phyloP scores from a whole-genome alignment of 306 rosid genomes.

The Casuarina equisetifolia region DNA sequence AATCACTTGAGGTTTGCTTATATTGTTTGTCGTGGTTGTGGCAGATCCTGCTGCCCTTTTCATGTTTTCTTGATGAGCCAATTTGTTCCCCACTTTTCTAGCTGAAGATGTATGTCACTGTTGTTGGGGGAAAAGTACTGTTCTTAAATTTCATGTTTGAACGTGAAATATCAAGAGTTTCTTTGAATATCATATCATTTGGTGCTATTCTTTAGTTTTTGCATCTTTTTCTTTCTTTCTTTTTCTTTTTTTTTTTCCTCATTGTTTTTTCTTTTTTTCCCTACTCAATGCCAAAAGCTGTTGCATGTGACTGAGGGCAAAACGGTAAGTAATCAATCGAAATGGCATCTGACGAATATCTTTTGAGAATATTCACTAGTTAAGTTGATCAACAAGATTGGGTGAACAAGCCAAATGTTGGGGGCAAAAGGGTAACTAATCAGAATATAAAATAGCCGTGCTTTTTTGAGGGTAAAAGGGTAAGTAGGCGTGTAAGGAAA shows the following conservation, averaged over 20 bases:
- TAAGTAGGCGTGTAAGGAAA: too few species aligned
- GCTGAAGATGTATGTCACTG: conserved; percentile 22
- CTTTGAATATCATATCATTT: background rate
- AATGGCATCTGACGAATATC: too few species aligned
- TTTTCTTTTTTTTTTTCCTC: background rate
- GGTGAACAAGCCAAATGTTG: too few species aligned
- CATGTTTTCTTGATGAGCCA: conserved; percentile 9
- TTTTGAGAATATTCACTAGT: too few species aligned
- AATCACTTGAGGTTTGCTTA: conserved; percentile 21
- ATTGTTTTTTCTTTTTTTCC: background rate
- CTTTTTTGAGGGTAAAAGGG: too few species aligned
- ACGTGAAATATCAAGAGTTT: conserved; percentile 10
- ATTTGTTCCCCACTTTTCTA: conserved; percentile 19
- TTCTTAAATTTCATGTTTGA: conserved; percentile 9
- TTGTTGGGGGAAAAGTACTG: conserved; percentile 7
- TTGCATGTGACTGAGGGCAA: too few species aligned
- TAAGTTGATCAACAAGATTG: too few species aligned
- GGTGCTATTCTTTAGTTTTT: background rate
- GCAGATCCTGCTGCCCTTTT: conserved; percentile 17
- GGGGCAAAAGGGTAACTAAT: too few species aligned
- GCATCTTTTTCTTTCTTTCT: background rate
- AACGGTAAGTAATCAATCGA: too few species aligned
- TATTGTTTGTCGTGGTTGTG: conserved; percentile 24
- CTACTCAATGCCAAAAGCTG: too few species aligned
- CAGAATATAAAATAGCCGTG: too few species aligned